Evolutionary conservation across 2,329 filamentous ascomycete genomes (phyloP).

Genomic region (Pyrenochaeta sp.): DNA sequence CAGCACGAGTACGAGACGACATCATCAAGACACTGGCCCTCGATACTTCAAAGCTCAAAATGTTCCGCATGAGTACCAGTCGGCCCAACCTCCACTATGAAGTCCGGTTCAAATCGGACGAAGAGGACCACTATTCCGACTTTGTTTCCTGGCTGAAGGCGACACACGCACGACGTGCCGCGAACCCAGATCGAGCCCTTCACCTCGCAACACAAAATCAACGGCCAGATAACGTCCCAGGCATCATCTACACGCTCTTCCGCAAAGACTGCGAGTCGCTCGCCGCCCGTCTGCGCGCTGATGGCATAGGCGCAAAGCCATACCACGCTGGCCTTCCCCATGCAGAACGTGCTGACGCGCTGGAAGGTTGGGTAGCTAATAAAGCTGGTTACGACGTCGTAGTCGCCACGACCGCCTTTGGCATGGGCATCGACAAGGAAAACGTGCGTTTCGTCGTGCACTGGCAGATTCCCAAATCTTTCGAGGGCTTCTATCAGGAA

Average conservation of each 20-base stretch:
- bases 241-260: constrained; percentile 81
- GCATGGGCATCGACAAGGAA: constrained; percentile 97
- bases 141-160: constrained; percentile 78
- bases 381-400: constrained; percentile 85
- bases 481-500: constrained; percentile 97
- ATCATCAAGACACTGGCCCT: constrained; percentile 79
- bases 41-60: constrained; percentile 67
- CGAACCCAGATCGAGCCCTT: constrained; percentile 61
- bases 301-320: constrained; percentile 76
- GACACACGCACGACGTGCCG: constrained; percentile 74
- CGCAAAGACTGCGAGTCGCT: constrained; percentile 77
- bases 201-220: constrained; percentile 63
- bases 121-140: constrained; percentile 75
- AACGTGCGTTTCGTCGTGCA: constrained; percentile 94
- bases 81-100: constrained; percentile 90
- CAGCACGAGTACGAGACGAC: constrained; percentile 79
- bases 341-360: constrained; percentile 72
- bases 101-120: constrained; percentile 80
- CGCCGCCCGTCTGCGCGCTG: constrained; percentile 68
- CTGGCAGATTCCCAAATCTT: constrained; percentile 92
- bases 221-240: constrained; percentile 70
- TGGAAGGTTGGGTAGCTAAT: constrained; percentile 75
- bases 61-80: constrained; percentile 83
- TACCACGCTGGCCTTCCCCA: constrained; percentile 75
- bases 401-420: constrained; percentile 93